phyloP scores from a whole-genome alignment of 2,329 filamentous ascomycete species.

The Curvularia eragrostidis region DNA sequence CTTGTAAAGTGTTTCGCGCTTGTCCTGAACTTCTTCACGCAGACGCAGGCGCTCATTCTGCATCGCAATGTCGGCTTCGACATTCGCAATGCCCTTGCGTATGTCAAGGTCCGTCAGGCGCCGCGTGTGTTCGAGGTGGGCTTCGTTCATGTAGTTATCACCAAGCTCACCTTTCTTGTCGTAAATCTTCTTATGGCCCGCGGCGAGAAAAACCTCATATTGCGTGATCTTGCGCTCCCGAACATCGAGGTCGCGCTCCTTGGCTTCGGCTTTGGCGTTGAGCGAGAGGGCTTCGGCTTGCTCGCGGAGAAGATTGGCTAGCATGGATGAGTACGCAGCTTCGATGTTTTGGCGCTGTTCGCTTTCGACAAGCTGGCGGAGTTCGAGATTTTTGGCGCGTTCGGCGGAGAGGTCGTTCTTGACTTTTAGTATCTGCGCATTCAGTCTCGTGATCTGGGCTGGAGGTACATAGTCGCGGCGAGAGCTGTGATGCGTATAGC shows the following conservation, averaged over 20 bases:
- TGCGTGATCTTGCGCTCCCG: conserved; percentile 26
- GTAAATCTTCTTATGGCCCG: conserved; percentile 33
- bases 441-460: conserved; percentile 19
- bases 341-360: conserved; percentile 18
- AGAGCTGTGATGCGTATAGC: background rate
- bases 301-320: conserved; percentile 22
- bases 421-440: conserved; percentile 21
- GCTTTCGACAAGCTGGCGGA: conserved; percentile 15
- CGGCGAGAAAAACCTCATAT: conserved; percentile 26
- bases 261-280: conserved; percentile 18
- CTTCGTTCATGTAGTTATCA: conserved; percentile 12
- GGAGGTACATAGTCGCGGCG: conserved; percentile 5
- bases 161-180: conserved; percentile 18
- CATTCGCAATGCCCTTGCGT: conserved; percentile 5
- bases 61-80: conserved; percentile 12
- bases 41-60: conserved; percentile 18
- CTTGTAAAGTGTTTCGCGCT: conserved; percentile 33
- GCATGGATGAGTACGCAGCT: conserved; percentile 18
- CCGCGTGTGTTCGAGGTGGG: conserved; percentile 15
- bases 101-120: conserved; percentile 15
- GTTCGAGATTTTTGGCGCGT: conserved; percentile 18
- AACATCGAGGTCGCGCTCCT: conserved; percentile 16
- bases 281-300: conserved; percentile 18
- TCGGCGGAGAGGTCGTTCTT: conserved; percentile 24
- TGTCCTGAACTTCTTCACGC: conserved; percentile 20